Evolutionary conservation across 2,329 filamentous ascomycete genomes (phyloP).

Genomic region (Pseudopithomyces maydicus): DNA sequence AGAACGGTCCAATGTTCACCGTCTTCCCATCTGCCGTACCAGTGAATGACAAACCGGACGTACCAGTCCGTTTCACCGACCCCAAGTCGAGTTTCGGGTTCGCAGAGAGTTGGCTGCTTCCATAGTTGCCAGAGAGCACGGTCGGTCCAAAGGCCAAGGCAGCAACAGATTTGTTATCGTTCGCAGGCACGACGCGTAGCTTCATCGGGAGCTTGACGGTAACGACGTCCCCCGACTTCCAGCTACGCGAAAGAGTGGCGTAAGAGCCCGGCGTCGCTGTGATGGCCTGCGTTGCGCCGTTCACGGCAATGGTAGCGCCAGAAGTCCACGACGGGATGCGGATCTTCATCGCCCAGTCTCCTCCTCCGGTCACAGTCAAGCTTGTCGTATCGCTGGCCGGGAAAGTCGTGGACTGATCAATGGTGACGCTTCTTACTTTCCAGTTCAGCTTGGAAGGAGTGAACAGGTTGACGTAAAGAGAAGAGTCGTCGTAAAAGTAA

Average conservation of each 20-base stretch:
- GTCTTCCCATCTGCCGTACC: slow-evolving; percentile 21
- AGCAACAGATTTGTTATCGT: slow-evolving; percentile 52
- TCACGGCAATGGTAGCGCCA: slow-evolving; percentile 49
- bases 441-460: slow-evolving; percentile 54
- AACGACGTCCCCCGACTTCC: slow-evolving; percentile 52
- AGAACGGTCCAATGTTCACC: slow-evolving; percentile 26
- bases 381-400: slow-evolving; percentile 50
- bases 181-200: slow-evolving; percentile 51
- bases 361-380: slow-evolving; percentile 44
- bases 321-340: slow-evolving; percentile 56
- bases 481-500: slow-evolving; percentile 52
- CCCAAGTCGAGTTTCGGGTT: slow-evolving; percentile 22
- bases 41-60: slow-evolving; percentile 19
- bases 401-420: slow-evolving; percentile 53
- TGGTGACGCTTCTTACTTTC: slow-evolving; percentile 46
- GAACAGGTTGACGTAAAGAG: slow-evolving; percentile 58
- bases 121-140: slow-evolving; percentile 55
- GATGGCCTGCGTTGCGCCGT: slow-evolving; percentile 42
- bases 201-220: slow-evolving; percentile 54
- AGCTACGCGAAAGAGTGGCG: slow-evolving; percentile 48
- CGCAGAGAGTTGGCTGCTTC: slow-evolving; percentile 19
- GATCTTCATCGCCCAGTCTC: slow-evolving; percentile 46
- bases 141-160: slow-evolving; percentile 56
- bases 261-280: slow-evolving; percentile 47
- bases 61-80: slow-evolving; percentile 18